phyloP scores from a whole-genome alignment of 2,329 filamentous ascomycete genomes.

The Stylonectria norvegica region DNA sequence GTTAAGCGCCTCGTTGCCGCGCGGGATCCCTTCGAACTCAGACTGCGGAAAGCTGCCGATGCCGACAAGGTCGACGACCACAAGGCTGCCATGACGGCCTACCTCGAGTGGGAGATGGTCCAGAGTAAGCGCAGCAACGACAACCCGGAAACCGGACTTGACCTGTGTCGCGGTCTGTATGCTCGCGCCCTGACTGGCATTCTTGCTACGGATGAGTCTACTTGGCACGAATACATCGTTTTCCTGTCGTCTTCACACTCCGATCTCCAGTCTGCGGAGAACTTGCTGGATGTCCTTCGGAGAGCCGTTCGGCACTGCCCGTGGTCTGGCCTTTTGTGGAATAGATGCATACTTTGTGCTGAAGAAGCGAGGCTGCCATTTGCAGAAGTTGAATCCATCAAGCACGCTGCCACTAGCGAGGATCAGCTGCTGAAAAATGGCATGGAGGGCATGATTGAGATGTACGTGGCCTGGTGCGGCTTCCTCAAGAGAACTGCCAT shows the following conservation, averaged over 20 bases:
- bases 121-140: constrained; percentile 53
- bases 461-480: constrained; percentile 92
- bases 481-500: constrained; percentile 86
- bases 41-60: constrained; percentile 56
- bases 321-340: constrained; percentile 89
- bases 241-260: constrained; percentile 57
- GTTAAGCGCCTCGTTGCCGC: constrained; percentile 60
- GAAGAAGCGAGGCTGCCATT: constrained; percentile 77
- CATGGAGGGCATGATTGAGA: constrained; percentile 82
- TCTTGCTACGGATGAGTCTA: constrained; percentile 68
- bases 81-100: constrained; percentile 55
- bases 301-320: constrained; percentile 87
- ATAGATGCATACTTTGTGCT: constrained; percentile 78
- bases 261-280: constrained; percentile 36
- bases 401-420: constrained; percentile 85
- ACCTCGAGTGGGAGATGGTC: constrained; percentile 80
- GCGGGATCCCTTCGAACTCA: constrained; percentile 67
- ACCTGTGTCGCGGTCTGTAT: constrained; percentile 65
- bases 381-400: constrained; percentile 79
- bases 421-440: constrained; percentile 81
- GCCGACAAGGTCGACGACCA: constrained; percentile 55
- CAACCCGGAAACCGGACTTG: constrained; percentile 41
- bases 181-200: constrained; percentile 68
- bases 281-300: constrained; percentile 67
- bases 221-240: constrained; percentile 82